These are phyloP conservation scores for Rhizodiscina lignyota DNA, from an alignment of 495 filamentous ascomycete species.

Conservation along the genomic window DNA sequence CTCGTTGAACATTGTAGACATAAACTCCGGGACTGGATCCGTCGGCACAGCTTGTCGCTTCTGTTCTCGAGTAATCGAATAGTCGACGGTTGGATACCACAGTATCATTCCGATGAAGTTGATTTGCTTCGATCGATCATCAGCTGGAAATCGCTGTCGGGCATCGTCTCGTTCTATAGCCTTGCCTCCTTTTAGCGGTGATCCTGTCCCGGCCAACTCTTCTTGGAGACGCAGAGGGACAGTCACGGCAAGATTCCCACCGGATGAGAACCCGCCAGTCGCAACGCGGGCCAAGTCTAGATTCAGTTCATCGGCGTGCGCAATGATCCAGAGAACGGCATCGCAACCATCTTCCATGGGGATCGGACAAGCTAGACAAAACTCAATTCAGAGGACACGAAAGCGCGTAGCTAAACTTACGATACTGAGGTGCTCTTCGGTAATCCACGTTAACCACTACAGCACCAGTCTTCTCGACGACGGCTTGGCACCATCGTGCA, in stretches of 20 bases:
- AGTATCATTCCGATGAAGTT: constrained; percentile 42
- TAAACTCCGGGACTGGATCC: too few species aligned
- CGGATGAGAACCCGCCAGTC: constrained; percentile 72
- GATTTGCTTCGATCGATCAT: constrained; percentile 14
- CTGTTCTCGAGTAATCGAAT: constrained; percentile 53
- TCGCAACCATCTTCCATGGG: constrained; percentile 28
- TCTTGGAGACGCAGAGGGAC: constrained; percentile 50
- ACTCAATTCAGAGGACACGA: too few species aligned
- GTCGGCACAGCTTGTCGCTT: constrained; percentile 59
- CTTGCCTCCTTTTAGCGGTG: too few species aligned
- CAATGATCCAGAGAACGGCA: constrained; percentile 21
- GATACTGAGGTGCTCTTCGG: constrained; percentile 22
- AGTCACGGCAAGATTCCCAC: constrained; percentile 72
- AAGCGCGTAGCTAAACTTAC: too few species aligned
- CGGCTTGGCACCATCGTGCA: constrained; percentile 21
- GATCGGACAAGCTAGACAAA: constrained; percentile 28
- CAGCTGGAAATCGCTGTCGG: too few species aligned
- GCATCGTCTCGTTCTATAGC: too few species aligned
- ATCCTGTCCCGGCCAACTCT: constrained; percentile 10
- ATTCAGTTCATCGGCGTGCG: constrained; percentile 24
- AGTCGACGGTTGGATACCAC: constrained; percentile 80
- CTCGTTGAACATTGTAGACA: constrained; percentile 87
- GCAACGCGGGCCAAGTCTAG: constrained; percentile 49
- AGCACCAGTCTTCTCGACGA: constrained; percentile 21
- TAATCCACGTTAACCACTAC: constrained; percentile 27